phyloP scores from a whole-genome alignment of 805 yeast genomes.

The Sugiyamaella floridensis region DNA sequence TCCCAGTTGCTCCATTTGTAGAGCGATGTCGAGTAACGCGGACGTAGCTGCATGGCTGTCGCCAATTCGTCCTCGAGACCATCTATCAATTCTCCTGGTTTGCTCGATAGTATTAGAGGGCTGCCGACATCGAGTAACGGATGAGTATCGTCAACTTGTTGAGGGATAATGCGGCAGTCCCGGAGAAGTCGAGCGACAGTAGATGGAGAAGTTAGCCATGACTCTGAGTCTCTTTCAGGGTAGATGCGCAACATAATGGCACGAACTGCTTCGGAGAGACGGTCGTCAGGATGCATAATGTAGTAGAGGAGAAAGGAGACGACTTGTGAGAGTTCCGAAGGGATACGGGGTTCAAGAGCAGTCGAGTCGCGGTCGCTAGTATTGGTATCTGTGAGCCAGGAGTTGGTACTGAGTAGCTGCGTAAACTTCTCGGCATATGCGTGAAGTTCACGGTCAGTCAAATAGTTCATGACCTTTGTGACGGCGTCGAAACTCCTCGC shows the following conservation, averaged over 20 bases:
- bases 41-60: not conserved
- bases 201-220: constrained; percentile 20
- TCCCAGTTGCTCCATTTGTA: not conserved
- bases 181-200: constrained; percentile 10
- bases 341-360: not conserved
- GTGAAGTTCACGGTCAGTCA: constrained; percentile 7
- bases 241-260: constrained; percentile 11
- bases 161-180: not conserved
- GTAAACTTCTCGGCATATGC: not conserved
- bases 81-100: constrained; percentile 3
- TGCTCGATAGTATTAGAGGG: not conserved
- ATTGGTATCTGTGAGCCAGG: not conserved
- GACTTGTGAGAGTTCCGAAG: not conserved
- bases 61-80: constrained; percentile 7
- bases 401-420: not conserved
- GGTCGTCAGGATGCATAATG: constrained; percentile 10
- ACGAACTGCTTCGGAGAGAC: constrained; percentile 12
- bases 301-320: constrained; percentile 11
- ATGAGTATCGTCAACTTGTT: not conserved
- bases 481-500: constrained; percentile 9
- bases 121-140: constrained; percentile 7
- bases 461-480: constrained; percentile 9
- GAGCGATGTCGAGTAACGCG: not conserved
- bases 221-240: constrained; percentile 16
- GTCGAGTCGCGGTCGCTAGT: not conserved